Conservation (phyloP, 1,284 basidiomycete species). For the Cutaneotrichosporon sp. region DNA sequence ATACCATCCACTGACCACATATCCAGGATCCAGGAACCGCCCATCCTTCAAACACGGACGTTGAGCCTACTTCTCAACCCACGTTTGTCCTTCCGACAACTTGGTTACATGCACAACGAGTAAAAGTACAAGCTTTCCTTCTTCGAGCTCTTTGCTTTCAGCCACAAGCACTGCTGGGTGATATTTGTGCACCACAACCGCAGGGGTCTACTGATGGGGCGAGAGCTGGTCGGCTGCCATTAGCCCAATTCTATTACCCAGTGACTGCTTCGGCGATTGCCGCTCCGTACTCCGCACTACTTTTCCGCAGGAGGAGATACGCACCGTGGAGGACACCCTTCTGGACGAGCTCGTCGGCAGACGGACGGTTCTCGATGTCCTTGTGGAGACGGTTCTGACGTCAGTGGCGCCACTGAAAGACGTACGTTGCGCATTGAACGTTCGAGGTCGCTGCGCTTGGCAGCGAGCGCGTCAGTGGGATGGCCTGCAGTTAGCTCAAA, state of each 20-base stretch:
- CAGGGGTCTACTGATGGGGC: conserved; percentile 5
- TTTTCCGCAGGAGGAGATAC: conserved; percentile 26
- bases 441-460: conserved; percentile 65
- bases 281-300: not conserved
- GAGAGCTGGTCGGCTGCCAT: conserved; percentile 7
- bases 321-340: conserved; percentile 66
- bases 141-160: not conserved
- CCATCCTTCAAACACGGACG: too few species aligned
- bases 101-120: not conserved
- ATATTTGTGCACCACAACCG: not conserved
- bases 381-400: conserved; percentile 68
- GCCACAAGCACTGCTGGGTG: not conserved
- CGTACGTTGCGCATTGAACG: conserved; percentile 59
- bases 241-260: not conserved
- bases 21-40: too few species aligned
- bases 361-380: conserved; percentile 64
- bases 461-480: conserved; percentile 67
- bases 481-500: conserved; percentile 29
- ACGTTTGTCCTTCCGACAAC: not conserved
- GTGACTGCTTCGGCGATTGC: not conserved
- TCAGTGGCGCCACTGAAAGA: not conserved
- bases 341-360: conserved; percentile 67
- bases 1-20: too few species aligned
- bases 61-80: too few species aligned
- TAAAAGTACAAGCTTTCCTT: not conserved